Base-by-base conservation (phyloP, 352 stramenopile genomes). In the Aphanomyces stellatus region DNA sequence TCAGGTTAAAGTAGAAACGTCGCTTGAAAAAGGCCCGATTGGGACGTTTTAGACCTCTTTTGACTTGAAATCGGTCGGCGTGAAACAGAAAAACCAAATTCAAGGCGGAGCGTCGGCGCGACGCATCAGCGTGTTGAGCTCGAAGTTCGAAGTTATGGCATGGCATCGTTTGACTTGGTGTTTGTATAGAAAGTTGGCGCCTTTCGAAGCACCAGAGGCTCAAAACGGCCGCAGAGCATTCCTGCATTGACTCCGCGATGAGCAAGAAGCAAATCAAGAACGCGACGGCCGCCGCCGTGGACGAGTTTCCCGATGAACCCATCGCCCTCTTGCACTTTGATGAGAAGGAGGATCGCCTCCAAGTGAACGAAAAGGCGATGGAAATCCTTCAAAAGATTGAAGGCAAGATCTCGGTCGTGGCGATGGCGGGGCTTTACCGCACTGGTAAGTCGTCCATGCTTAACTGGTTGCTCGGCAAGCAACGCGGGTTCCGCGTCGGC, bases 371-470 rank as follows among this genome's bases (percentile, higher is more conserved):
- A 1, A 76, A 90, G 31, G 85, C 87, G 8, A 76, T 88, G 42
- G 67, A 79, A 22, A 67, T 91, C 27, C 76, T 95, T 49, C 69
- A 76, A 33, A 72, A 79, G 62, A 91, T 95, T 49, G 73, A 87
- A 35, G 82, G 83, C 60, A 86, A 86, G 63, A 74, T 95, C 22
- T 81, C 83, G 15, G 84, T 93, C 30, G 74, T 95, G 30, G 82
- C 83, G 59, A 90, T 95, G 76, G 87, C 84, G 1, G 87, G 87
- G 17, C 82, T 93, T 41, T 95, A 95, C 74, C 81, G 87, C 64
- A 95, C 85, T 25, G 87, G 87, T 64, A 95, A 95, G 71, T 91
- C 81, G 55, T 92, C 77, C 30, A 88, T 95, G 79, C 78, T 95
- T 60, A 95, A 95, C 71, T 93, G 83, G 82, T 76, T 95, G 61